phyloP scores from a whole-genome alignment of 108 stramenopile species.

The Cylindrotheca fusiformis region DNA sequence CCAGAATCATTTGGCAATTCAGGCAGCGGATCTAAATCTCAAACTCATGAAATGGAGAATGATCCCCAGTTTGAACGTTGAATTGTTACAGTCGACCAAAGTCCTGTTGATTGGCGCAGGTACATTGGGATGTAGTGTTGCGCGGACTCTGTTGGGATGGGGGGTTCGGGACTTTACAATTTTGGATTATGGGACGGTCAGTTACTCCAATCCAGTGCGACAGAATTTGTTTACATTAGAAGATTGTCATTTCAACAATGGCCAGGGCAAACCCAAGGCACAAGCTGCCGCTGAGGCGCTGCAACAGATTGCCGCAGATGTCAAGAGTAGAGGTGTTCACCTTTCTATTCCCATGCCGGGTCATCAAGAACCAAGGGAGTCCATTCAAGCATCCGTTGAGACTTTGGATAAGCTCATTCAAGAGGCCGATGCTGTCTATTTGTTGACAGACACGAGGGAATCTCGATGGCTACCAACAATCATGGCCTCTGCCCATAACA shows the following conservation, averaged over 20 bases:
- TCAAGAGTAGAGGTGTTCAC: conserved; percentile 64
- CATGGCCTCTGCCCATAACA: conserved; percentile 87
- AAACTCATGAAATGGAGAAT: conserved; percentile 98
- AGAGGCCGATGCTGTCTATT: conserved; percentile 88
- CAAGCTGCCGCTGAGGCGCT: conserved; percentile 91
- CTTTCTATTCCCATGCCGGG: conserved; percentile 99
- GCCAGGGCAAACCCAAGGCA: conserved; percentile 87
- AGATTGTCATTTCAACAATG: conserved; percentile 75
- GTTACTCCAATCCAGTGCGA: conserved; percentile 96
- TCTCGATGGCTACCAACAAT: conserved; percentile 98
- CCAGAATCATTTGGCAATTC: conserved; percentile 74
- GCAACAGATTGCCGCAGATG: conserved; percentile 78
- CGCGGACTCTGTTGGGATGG: conserved; percentile 93
- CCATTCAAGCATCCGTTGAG: conserved; percentile 63
- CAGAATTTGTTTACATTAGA: conserved; percentile 91
- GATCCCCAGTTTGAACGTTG: conserved; percentile 88
- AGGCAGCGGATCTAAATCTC: conserved; percentile 94
- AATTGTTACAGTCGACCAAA: conserved; percentile 59
- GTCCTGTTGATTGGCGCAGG: conserved; percentile 96
- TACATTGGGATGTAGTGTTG: conserved; percentile 96
- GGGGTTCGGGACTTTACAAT: conserved; percentile 94
- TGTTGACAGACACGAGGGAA: conserved; percentile 97
- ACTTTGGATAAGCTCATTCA: conserved; percentile 67
- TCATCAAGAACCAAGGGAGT: conserved; percentile 65
- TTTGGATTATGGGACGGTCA: conserved; percentile 93